Evolutionary conservation across 441 rosid species (phyloP).

Genomic region (Aleurites moluccanus): DNA sequence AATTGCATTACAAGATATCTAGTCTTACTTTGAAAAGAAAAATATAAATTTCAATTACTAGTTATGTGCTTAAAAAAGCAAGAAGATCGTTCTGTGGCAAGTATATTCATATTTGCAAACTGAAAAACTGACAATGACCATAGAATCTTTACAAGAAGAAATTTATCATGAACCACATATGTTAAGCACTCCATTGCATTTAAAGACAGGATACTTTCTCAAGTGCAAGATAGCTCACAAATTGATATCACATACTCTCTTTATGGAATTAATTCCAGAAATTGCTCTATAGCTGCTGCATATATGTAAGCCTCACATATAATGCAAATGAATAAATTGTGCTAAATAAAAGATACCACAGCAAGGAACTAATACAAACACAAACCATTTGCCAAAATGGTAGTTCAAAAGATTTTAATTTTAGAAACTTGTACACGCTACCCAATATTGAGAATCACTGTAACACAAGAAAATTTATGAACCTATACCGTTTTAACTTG

Average conservation of each 20-base stretch:
- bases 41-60: not conserved
- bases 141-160: not conserved
- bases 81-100: not conserved
- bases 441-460: conserved; percentile 4
- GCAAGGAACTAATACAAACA: not conserved
- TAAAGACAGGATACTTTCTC: not conserved
- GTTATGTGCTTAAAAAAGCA: not conserved
- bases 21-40: not conserved
- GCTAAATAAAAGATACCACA: not conserved
- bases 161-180: not conserved
- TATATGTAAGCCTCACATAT: not conserved
- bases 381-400: not conserved
- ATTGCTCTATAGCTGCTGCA: not conserved
- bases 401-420: not conserved
- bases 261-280: not conserved
- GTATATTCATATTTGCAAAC: not conserved
- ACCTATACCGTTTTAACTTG: conserved; percentile 4
- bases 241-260: not conserved
- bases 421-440: conserved; percentile 9
- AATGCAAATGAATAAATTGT: conserved; percentile 1
- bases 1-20: not conserved
- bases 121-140: not conserved
- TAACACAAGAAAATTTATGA: conserved; percentile 2
- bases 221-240: not conserved
- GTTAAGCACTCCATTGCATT: not conserved